Evolutionary conservation across 208 protist genomes (phyloP), one percentile per base, ranked within the genome.

Genomic region (Leishmania mexicana): DNA sequence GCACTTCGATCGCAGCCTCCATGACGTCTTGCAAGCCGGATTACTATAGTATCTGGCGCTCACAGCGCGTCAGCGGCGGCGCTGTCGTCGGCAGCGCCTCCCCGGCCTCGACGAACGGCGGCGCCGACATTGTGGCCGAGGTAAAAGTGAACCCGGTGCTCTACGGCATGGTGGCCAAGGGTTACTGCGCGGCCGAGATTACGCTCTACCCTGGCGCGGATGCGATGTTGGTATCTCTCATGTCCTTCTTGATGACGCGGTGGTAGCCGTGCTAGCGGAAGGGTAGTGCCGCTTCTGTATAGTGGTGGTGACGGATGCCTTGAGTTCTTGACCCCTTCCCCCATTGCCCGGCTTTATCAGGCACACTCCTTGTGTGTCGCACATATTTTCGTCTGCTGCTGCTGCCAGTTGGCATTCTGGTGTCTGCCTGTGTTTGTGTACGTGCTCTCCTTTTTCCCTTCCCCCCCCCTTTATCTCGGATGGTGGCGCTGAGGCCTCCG

Each of bases 91-190:
- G 83, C n/a, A 65, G 79, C 17, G 60, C 49, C 19, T 62, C 83
- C 28, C 82, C 82, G 13, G 38, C 75, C 28, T 76, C 85, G 78
- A 88, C 87, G n/a, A 88, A 90, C 83, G 85, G 79, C 67, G 91
- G 90, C 17, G 88, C 85, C n/a, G 91, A 92, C 79, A 86, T 93
- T 62, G 87, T 92, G 6, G 93, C 89, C 1, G 91, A 95, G 74
- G 73, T 96, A 13, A 83, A 83, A 31, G 81, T 94, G 45, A 77
- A 80, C 68, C 76, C 77, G 6, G 54, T 86, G 35, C 57, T 71
- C 38, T 78, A 84, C 64, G 60, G 83, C 6, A 81, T 83, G 60
- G 76, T 86, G 45, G 53, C 77, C 19, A 90, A 91, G 79, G 86
- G 88, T 47, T 85, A 85, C 62, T 78, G 79, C 57, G 75, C 94